Evolutionary conservation across 1,284 basidiomycete genomes (phyloP).

Genomic region (Malassezia cuniculi): DNA sequence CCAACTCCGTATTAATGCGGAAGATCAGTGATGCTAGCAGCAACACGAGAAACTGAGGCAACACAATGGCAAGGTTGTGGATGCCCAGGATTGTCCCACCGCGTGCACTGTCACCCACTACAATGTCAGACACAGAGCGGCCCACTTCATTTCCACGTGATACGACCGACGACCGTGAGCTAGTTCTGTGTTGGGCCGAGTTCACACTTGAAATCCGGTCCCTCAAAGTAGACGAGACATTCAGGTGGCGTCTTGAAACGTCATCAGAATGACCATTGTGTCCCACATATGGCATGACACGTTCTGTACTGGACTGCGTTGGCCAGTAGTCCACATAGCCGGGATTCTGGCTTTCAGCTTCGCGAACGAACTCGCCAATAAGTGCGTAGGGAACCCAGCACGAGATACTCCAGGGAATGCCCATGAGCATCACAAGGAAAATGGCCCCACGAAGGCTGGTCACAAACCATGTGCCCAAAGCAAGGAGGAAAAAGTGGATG

Average conservation of each 20-base stretch:
- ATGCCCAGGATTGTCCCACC: constrained; percentile 90
- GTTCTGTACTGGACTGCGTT: constrained; percentile 14
- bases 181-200: no score
- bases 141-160: constrained; percentile 14
- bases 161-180: constrained; percentile 14
- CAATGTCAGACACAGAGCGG: no score
- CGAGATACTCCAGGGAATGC: constrained; percentile 40
- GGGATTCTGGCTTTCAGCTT: constrained; percentile 25
- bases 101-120: constrained; percentile 44
- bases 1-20: constrained; percentile 50
- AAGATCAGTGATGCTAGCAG: constrained; percentile 80
- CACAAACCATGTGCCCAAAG: constrained; percentile 23
- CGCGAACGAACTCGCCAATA: constrained; percentile 36
- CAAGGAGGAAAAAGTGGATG: constrained; percentile 18
- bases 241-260: no score
- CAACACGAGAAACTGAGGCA: constrained; percentile 52
- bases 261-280: no score
- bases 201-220: no score
- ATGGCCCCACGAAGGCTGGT: constrained; percentile 19
- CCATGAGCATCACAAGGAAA: constrained; percentile 30
- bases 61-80: constrained; percentile 49
- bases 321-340: constrained; percentile 21
- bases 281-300: no score
- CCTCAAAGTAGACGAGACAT: no score
- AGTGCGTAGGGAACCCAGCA: constrained; percentile 43